Conservation (phyloP, 2,329 filamentous ascomycete genomes). For the Calonectria ilicicola region DNA sequence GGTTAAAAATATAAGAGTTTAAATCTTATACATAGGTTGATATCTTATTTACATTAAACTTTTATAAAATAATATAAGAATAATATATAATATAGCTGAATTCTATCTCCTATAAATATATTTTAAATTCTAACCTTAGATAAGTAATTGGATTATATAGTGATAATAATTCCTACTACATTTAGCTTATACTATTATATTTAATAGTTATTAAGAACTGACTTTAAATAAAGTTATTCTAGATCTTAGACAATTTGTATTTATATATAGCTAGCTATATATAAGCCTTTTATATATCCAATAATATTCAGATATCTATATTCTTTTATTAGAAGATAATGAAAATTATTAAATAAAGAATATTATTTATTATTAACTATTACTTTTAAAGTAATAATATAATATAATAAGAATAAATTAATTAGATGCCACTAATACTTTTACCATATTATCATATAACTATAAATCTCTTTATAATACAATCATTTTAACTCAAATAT, state of each 20-base stretch:
- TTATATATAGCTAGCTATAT: neutral
- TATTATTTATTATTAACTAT: neutral
- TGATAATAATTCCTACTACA: neutral
- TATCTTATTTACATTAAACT: neutral
- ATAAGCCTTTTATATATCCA: neutral
- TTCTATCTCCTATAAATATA: neutral
- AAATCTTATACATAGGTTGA: neutral
- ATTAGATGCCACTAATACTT: neutral
- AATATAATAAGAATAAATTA: neutral
- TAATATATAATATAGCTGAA: neutral
- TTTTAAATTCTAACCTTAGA: neutral
- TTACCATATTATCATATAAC: neutral
- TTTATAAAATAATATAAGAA: neutral
- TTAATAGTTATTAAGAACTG: neutral
- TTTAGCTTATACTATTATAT: neutral
- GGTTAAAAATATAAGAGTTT: neutral
- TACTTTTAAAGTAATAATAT: neutral
- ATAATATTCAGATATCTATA: neutral
- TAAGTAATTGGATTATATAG: neutral
- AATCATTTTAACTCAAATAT: neutral
- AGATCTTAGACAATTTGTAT: neutral
- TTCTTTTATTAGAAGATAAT: neutral
- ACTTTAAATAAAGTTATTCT: neutral
- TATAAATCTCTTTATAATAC: neutral
- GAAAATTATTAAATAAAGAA: neutral